Percentiles rank a stretch among this genome's conserved stretches.
Evolutionary conservation across 306 rosid genomes (phyloP).

Genomic region (Prosopis cineraria): DNA sequence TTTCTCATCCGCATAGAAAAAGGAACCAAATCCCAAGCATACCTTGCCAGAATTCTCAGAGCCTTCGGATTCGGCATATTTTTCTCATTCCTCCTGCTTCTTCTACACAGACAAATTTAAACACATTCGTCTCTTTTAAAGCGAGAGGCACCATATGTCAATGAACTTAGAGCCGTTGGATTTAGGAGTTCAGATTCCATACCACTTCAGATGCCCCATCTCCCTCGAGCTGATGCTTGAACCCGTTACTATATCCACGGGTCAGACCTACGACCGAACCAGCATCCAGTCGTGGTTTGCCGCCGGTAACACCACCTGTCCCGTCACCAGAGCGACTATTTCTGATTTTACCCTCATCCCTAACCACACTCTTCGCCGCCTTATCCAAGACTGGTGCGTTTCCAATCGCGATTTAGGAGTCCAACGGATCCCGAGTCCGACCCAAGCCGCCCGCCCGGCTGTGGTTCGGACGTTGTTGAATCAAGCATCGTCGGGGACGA

Average conservation of each 20-base stretch:
- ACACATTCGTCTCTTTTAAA: background rate
- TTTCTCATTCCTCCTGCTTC: background rate
- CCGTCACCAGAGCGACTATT: conserved; percentile 69
- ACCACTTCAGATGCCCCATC: conserved; percentile 86
- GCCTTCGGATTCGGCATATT: conserved; percentile 43
- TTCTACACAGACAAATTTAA: background rate
- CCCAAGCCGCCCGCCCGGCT: conserved; percentile 78
- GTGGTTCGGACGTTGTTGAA: conserved; percentile 56
- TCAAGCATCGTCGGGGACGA: conserved; percentile 56
- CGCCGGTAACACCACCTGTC: conserved; percentile 91
- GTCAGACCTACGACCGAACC: conserved; percentile 90
- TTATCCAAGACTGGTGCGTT: conserved; percentile 93
- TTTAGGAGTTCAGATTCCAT: conserved; percentile 78
- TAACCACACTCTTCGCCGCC: conserved; percentile 85
- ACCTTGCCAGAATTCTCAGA: conserved; percentile 54
- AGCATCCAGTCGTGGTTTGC: conserved; percentile 88
- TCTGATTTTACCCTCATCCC: conserved; percentile 81
- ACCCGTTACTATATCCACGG: conserved; percentile 85
- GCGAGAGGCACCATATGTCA: conserved; percentile 53
- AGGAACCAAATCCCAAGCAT: conserved; percentile 42
- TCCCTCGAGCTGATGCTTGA: conserved; percentile 89
- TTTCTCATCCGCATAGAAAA: conserved; percentile 48
- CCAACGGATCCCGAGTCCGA: conserved; percentile 82
- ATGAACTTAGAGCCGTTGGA: conserved; percentile 80
- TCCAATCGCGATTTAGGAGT: conserved; percentile 74